Base-by-base conservation (phyloP, 306 rosid species). In the Carpinus fangiana region DNA sequence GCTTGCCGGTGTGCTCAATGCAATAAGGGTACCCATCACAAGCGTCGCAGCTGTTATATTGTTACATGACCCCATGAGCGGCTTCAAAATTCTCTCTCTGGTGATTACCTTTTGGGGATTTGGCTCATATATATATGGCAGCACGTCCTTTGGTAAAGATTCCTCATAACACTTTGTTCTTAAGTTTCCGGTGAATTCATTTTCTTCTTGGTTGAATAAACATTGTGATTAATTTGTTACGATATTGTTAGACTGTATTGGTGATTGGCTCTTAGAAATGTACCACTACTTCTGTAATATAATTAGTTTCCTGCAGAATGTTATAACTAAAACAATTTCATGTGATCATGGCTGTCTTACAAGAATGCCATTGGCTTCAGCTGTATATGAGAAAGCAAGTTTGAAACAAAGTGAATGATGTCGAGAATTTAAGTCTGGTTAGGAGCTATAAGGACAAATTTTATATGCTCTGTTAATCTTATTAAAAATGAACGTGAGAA, bases 1-100 rank as follows among this genome's bases (percentile, higher is more conserved):
- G 70, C 91, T 94, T n/a, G 95, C 98, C 0, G 98, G 98, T 80
- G 92, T 94, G 10, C 92, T 92, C 10, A 94, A 94, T 52, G 98
- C 98, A 5, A 82, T 90, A 20, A 87, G 97, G 79, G 96, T 95
- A 23, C 98, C 98, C 7, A 8, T 92, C 73, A 94, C 98, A 55
- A 88, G 95, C 82, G 89, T 94, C 74, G 97, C 90, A 7, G 98
- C 98, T n/a, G 95, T 94, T 75, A 83, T 92, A 55, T 75, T 94
- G 76, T 79, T 94, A 57, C 79, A 83, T 36, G 98, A 94, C 66
- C 90, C 97, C 8, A 92, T 94, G 98, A 89, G 97, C 75, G 94
- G 90, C 55, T 86, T 86, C 82, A 88, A 88, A 82, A 86, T 88
- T 69, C 87, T 88, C 23, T 94, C 98, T 26, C 82, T 94, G 23